Evolutionary conservation across 2,329 filamentous ascomycete species (phyloP).

Genomic region (Emmonsia crescens): DNA sequence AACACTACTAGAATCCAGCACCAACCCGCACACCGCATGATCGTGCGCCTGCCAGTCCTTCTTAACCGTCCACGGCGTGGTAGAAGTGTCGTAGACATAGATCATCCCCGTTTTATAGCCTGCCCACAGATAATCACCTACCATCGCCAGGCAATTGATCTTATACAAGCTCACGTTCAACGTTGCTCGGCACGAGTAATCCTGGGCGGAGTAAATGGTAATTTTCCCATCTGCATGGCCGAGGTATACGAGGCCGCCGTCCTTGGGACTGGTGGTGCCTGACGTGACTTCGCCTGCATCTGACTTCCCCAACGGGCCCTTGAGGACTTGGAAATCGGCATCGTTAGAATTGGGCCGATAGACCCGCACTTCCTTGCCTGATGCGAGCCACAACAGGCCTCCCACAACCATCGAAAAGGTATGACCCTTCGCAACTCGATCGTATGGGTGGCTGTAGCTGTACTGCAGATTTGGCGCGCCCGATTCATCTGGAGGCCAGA

Average conservation of each 20-base stretch:
- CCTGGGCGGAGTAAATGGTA: conserved; percentile 72
- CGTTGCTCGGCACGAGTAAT: conserved; percentile 67
- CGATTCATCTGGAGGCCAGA: conserved; percentile 72
- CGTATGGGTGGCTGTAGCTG: conserved; percentile 56
- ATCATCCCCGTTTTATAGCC: conserved; percentile 91
- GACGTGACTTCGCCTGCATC: conserved; percentile 79
- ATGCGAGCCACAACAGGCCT: conserved; percentile 75
- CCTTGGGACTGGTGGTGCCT: conserved; percentile 61
- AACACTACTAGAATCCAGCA: conserved; percentile 68
- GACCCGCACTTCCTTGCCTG: conserved; percentile 75
- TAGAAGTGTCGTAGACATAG: conserved; percentile 77
- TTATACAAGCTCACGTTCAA: conserved; percentile 89
- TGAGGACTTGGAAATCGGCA: conserved; percentile 64
- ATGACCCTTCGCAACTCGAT: conserved; percentile 67
- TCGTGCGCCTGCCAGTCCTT: conserved; percentile 95
- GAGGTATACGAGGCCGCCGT: conserved; percentile 73
- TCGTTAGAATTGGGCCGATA: conserved; percentile 64
- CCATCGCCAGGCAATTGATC: conserved; percentile 75
- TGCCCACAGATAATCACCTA: conserved; percentile 78
- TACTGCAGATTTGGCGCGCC: conserved; percentile 64
- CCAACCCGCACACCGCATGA: conserved; percentile 65
- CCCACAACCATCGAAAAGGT: conserved; percentile 83
- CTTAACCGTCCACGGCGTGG: conserved; percentile 75
- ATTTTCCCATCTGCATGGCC: conserved; percentile 91
- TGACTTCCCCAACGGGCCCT: conserved; percentile 58